These are phyloP conservation scores for Colletotrichum lini DNA, from an alignment of 2,329 filamentous ascomycete species.

Conservation along the genomic window DNA sequence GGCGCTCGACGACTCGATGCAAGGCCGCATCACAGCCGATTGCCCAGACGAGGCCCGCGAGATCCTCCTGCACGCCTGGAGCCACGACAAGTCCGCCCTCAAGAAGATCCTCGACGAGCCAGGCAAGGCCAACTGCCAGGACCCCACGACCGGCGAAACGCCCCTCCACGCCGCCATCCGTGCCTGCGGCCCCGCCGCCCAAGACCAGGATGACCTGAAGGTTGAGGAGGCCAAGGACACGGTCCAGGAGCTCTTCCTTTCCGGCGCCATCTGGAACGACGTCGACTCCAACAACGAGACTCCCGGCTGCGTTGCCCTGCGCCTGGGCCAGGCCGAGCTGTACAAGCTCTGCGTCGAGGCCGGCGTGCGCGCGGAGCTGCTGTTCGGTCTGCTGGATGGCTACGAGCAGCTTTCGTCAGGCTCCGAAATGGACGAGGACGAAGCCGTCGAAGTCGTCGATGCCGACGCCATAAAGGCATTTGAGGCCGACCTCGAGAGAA, in stretches of 20 bases:
- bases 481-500: constrained; percentile 49
- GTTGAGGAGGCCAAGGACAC: constrained; percentile 76
- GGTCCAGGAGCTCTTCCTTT: constrained; percentile 83
- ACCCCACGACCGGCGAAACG: constrained; percentile 87
- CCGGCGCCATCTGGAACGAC: constrained; percentile 98
- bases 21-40: constrained; percentile 65
- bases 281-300: constrained; percentile 90
- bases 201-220: constrained; percentile 51
- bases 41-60: constrained; percentile 67
- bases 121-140: constrained; percentile 81
- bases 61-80: constrained; percentile 69
- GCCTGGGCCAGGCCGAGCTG: constrained; percentile 77
- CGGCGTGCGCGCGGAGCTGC: constrained; percentile 89
- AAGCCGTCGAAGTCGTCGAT: constrained; percentile 61
- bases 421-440: constrained; percentile 62
- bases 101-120: constrained; percentile 77
- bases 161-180: constrained; percentile 92
- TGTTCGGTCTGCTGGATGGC: constrained; percentile 85
- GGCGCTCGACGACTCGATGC: constrained; percentile 64
- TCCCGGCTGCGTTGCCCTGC: constrained; percentile 86
- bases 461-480: constrained; percentile 53
- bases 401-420: constrained; percentile 81
- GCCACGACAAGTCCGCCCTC: constrained; percentile 75
- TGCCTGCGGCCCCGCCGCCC: constrained; percentile 68
- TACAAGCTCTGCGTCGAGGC: constrained; percentile 91